Base-by-base conservation (phyloP, 331 rosid species). In the Malus hybrid region DNA sequence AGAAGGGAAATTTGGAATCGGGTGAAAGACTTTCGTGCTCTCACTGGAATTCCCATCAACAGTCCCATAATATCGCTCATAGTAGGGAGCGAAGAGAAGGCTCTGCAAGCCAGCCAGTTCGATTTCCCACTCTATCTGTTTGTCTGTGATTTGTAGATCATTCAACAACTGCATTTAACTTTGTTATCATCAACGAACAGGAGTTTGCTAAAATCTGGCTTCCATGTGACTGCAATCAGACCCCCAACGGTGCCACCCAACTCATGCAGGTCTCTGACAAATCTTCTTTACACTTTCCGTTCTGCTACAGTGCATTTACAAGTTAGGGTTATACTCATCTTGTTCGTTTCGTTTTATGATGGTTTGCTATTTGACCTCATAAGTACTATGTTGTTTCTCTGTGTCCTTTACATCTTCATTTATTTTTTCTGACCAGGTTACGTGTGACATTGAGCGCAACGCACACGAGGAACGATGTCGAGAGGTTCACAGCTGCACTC, bases 231-330 rank as follows among this genome's bases (percentile, higher is more conserved):
- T 46, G 99, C 99, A 65, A 95, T 95, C 71, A 84, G 97, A 79
- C 99, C 99, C 59, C 99, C 98, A 63, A 90, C 97, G 1, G 99
- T 95, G 85, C 92, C 99, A 62, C 93, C 96, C 54, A 92, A 92
- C 86, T 90, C 96, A 12, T 95, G 99, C 99, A 90, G 99, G 99
- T 94, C 79, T 76, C 5, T 42, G 36, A 10, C 54, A 14, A 54
- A 15, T 31, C 59, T 54, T 54, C 10, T 27, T 50, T n/a, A 11
- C 68, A 3, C 56, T 15, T 15, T 50, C 56, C 56, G 3, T 50
- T 33, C 11, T 22, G 27, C 28, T 19, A 4, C 20, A 31, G 29
- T 61, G 24, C 4, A 15, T 60, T 28, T 46, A 6, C 48, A 42
- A 42, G 48, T 42, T 42, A 5, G 5, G 14, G 14, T 42, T 42